phyloP scores from a whole-genome alignment of 2,329 filamentous ascomycete species.

The Phyllosticta paracitricarpa region DNA sequence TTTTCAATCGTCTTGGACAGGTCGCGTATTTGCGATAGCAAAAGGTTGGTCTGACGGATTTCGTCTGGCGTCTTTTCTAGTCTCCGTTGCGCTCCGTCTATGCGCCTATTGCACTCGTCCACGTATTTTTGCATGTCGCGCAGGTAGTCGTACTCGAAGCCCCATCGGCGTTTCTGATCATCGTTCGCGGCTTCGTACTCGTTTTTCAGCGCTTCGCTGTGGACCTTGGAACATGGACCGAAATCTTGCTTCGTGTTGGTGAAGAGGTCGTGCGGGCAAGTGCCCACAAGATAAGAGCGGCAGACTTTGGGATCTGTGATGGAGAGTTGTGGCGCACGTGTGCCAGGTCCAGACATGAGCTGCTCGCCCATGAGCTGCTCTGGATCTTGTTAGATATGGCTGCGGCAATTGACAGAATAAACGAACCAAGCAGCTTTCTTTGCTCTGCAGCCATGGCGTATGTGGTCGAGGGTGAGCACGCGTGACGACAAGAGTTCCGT shows the following conservation, averaged over 20 bases:
- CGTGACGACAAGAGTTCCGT: neutral
- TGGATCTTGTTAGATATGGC: constrained; percentile 24
- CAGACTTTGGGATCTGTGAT: constrained; percentile 91
- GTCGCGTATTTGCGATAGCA: constrained; percentile 80
- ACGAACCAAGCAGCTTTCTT: constrained; percentile 76
- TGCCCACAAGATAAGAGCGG: constrained; percentile 85
- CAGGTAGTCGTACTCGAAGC: constrained; percentile 95
- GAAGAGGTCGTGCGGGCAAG: constrained; percentile 96
- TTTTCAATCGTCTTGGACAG: constrained; percentile 67
- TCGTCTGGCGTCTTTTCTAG: constrained; percentile 97
- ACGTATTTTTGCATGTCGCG: constrained; percentile 94
- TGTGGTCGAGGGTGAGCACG: constrained; percentile 2
- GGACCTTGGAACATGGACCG: constrained; percentile 76
- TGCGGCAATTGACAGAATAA: neutral
- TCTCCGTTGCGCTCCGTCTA: constrained; percentile 78
- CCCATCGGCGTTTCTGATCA: constrained; percentile 64
- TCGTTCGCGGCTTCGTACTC: constrained; percentile 73
- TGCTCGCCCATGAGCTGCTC: constrained; percentile 76
- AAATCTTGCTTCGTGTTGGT: constrained; percentile 99
- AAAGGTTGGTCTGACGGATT: constrained; percentile 84
- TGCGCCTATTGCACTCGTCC: constrained; percentile 89
- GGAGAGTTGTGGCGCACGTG: constrained; percentile 69
- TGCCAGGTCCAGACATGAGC: constrained; percentile 66
- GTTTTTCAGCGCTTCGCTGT: constrained; percentile 76
- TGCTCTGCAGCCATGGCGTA: constrained; percentile 83